Conservation (phyloP, 228 moss, liverwort and hornwort genomes). For the Sphagnum magellanicum region DNA sequence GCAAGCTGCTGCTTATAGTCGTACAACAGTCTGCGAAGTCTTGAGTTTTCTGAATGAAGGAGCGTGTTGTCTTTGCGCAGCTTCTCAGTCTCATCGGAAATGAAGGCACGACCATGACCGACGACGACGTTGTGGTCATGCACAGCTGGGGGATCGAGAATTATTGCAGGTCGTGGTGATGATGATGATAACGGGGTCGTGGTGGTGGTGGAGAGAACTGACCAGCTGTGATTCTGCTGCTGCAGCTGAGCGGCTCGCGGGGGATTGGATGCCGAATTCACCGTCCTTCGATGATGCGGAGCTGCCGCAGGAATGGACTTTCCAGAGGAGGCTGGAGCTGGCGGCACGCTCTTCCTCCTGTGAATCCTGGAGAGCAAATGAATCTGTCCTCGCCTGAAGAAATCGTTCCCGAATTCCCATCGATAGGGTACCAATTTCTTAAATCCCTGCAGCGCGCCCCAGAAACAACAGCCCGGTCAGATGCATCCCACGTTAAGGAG, state of each 20-base stretch:
- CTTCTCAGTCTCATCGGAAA: conserved; percentile 67
- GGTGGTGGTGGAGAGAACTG: background rate
- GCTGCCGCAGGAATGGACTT: background rate
- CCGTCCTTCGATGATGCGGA: conserved; percentile 23
- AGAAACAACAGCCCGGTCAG: background rate
- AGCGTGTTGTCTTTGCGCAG: conserved; percentile 58
- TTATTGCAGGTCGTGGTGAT: conserved; percentile 20
- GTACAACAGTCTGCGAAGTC: conserved; percentile 43
- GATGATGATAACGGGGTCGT: conserved; percentile 63
- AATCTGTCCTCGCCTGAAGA: conserved; percentile 66
- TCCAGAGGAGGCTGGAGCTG: background rate
- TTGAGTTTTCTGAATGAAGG: conserved; percentile 53
- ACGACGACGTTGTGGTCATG: background rate
- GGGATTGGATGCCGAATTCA: conserved; percentile 59
- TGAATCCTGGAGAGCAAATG: conserved; percentile 72
- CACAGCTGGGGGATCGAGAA: conserved; percentile 22
- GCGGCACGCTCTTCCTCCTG: conserved; percentile 55
- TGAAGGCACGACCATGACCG: background rate
- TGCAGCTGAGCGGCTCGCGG: conserved; percentile 1
- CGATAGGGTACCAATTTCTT: conserved; percentile 73
- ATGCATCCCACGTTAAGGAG: background rate
- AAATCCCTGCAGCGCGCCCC: conserved; percentile 41
- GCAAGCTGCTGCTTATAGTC: conserved; percentile 48
- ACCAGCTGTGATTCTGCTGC: conserved; percentile 49
- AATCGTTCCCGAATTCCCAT: conserved; percentile 83